Evolutionary conservation across 2,329 filamentous ascomycete species (phyloP).

Genomic region (Clonostachys rosea): DNA sequence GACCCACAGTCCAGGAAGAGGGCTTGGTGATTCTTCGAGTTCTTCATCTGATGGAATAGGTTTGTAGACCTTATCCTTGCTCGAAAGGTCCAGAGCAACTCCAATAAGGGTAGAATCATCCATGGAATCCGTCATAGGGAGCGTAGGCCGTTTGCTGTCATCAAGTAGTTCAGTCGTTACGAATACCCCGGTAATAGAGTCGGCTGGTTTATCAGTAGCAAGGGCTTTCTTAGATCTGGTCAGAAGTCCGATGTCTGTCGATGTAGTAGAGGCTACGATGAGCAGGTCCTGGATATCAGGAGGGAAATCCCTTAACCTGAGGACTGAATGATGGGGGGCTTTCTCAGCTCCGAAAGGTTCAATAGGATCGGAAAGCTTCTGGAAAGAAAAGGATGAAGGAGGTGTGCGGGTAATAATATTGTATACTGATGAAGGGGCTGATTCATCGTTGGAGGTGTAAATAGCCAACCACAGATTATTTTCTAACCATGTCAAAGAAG

Average conservation of each 20-base stretch:
- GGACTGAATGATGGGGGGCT: constrained; percentile 70
- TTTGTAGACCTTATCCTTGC: constrained; percentile 70
- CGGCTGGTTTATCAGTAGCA: constrained; percentile 52
- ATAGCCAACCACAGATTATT: constrained; percentile 80
- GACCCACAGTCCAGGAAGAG: constrained; percentile 78
- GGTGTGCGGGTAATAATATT: constrained; percentile 70
- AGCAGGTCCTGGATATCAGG: constrained; percentile 78
- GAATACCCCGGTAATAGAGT: constrained; percentile 62
- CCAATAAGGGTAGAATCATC: constrained; percentile 76
- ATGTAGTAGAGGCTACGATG: constrained; percentile 76
- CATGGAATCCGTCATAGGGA: constrained; percentile 61
- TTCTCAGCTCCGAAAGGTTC: constrained; percentile 64
- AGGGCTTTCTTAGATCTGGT: constrained; percentile 68
- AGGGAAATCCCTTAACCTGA: constrained; percentile 74
- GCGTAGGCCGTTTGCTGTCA: constrained; percentile 69
- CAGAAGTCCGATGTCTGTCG: constrained; percentile 73
- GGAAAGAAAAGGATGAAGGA: constrained; percentile 60
- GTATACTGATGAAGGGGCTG: constrained; percentile 63
- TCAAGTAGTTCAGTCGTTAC: constrained; percentile 67
- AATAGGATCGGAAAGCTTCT: constrained; percentile 71
- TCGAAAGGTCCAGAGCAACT: constrained; percentile 77
- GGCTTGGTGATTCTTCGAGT: constrained; percentile 71
- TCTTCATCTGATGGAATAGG: constrained; percentile 75
- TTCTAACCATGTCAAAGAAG: constrained; percentile 82
- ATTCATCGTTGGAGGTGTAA: constrained; percentile 61